These are phyloP conservation scores for Plantago elongata DNA, from an alignment of 257 asterid species.

Conservation along the genomic window DNA sequence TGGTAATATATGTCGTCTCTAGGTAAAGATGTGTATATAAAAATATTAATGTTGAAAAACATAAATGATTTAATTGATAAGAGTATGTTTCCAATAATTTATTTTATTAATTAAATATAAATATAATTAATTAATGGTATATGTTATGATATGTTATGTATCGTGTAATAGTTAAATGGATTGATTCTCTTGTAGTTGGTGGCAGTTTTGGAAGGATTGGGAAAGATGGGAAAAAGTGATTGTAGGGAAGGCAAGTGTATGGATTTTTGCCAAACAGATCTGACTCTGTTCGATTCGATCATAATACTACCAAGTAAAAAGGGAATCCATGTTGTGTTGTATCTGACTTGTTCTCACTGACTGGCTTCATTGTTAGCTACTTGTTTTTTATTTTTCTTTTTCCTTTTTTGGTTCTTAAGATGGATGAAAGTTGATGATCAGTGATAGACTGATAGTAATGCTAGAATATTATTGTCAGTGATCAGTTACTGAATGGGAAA, in stretches of 20 bases:
- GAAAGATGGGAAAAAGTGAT: constrained; percentile 37
- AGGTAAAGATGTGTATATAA: too few relatives aligned
- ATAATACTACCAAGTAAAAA: constrained; percentile 49
- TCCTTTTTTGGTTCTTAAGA: constrained; percentile 2
- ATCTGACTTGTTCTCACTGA: constrained; percentile 39
- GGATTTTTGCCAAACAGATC: constrained; percentile 38
- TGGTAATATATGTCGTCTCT: too few relatives aligned
- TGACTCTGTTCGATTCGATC: constrained; percentile 11
- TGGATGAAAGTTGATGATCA: constrained; percentile 7
- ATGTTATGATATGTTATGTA: constrained; percentile 14
- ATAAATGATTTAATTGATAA: too few relatives aligned
- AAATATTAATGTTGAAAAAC: too few relatives aligned
- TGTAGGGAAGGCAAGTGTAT: constrained; percentile 48
- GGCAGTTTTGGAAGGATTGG: constrained; percentile 84
- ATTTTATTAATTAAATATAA: too few relatives aligned
- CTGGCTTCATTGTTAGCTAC: too few relatives aligned
- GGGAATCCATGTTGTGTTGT: constrained; percentile 78
- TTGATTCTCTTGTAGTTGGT: constrained; percentile 82
- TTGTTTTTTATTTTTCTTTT: constrained; percentile 18
- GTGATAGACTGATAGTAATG: too few relatives aligned
- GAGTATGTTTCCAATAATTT: too few relatives aligned
- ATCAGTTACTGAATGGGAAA: constrained; percentile 40
- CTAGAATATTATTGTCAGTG: constrained; percentile 38
- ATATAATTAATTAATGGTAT: too few relatives aligned
- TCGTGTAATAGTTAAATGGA: constrained; percentile 42